Base-by-base conservation (phyloP, 2,329 filamentous ascomycete genomes). In the Ploettnerulaceae sp. region DNA sequence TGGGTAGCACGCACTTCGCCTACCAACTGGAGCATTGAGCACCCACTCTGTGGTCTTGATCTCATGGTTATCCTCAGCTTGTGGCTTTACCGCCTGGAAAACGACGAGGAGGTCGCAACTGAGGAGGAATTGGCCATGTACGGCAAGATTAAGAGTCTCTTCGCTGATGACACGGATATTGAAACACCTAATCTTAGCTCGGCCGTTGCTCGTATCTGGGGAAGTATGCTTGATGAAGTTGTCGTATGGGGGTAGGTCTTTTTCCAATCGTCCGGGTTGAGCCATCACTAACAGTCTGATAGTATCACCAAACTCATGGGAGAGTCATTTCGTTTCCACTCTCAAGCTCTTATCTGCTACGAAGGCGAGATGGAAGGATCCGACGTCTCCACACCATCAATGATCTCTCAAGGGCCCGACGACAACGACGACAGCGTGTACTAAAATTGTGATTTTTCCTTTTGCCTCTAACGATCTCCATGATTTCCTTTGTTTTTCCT, bases 1-100 rank as follows among this genome's bases (percentile, higher is more conserved):
- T 97, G 93, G 91, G 90, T 97, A 53, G 91, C 91, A n/a, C 85
- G 90, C 58, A 96, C 91, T 17, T 96, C 90, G 36, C 89, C 93
- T 17, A 96, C 93, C 36, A 97, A 97, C 70, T 98, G 93, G 93
- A 97, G 91, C 66, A 88, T 97, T 51, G 93, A 98, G 72, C 91
- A 98, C 67, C 90, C 93, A 42, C 82, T 98, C 48, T 96, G 90
- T 64, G 91, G 91, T 53, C 81, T 98, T 72, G 93, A 98, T 67
- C 77, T 97, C 57, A 95, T 98, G 81, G 93, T 97, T 66, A 93
- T 96, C 60, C 83, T 98, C 59, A 96, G 89, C 62, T 76, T 97
- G 58, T 98, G 93, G 93, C 84, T 98, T 61, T 97, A 96, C 74
- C 89, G 90, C 71, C 84, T 98, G 74, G 93, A 98, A 84, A 90